Evolutionary conservation across 1,139 yeast genomes (phyloP).

Genomic region (Trichomonascaceae sp.): DNA sequence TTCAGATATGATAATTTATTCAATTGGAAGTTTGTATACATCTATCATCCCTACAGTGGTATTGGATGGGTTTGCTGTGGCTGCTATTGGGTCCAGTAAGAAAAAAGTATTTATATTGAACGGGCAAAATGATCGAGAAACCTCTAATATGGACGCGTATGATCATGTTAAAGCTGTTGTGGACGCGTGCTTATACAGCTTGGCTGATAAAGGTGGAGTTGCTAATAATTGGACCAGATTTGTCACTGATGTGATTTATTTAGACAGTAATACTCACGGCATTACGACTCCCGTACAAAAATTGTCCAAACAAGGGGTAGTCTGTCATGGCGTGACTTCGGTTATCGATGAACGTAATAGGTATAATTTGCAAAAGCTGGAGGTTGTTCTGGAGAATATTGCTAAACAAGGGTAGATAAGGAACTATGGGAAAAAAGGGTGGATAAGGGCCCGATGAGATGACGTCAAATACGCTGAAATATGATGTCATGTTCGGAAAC

Average conservation of each 20-base stretch:
- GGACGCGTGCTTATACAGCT: slow-evolving; percentile 33
- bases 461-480: neutral
- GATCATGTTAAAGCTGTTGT: slow-evolving; percentile 54
- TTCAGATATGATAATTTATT: slow-evolving; percentile 58
- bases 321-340: slow-evolving; percentile 6
- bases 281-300: slow-evolving; percentile 4
- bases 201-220: slow-evolving; percentile 2
- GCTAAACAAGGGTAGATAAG: neutral
- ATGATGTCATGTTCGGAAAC: neutral
- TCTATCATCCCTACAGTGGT: slow-evolving; percentile 74
- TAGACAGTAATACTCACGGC: slow-evolving; percentile 8
- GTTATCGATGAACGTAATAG: neutral
- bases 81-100: slow-evolving; percentile 9
- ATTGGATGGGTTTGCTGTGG: slow-evolving; percentile 59
- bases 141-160: slow-evolving; percentile 56
- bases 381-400: slow-evolving; percentile 3
- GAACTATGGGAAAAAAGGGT: neutral
- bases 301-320: slow-evolving; percentile 16
- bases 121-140: slow-evolving; percentile 72
- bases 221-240: slow-evolving; percentile 19
- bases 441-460: neutral
- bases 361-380: slow-evolving; percentile 13
- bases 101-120: slow-evolving; percentile 48
- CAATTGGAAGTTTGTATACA: slow-evolving; percentile 86
- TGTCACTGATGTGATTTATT: slow-evolving; percentile 22